Conservation (phyloP, 805 yeast genomes). For the Kodamaea laetipori region DNA sequence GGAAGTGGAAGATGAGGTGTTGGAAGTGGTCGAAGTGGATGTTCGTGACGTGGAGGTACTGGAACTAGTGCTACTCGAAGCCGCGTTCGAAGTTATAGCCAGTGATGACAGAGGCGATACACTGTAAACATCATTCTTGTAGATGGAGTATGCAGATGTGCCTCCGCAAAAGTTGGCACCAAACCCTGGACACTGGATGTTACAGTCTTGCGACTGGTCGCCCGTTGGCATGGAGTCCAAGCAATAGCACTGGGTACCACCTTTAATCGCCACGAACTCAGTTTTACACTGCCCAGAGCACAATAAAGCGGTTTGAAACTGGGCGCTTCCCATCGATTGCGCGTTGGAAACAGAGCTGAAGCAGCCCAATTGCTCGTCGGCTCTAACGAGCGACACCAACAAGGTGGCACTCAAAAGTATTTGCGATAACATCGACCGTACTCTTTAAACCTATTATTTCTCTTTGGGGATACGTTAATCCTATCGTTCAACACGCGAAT, state of each 20-base stretch:
- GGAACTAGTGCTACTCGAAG: conserved; percentile 15
- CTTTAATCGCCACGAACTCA: conserved; percentile 39
- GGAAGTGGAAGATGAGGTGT: conserved; percentile 6
- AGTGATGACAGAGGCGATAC: neutral
- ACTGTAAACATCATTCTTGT: conserved; percentile 8
- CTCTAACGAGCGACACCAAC: conserved; percentile 5
- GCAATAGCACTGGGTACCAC: conserved; percentile 44
- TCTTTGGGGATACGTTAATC: too few relatives aligned
- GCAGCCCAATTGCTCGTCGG: conserved; percentile 28
- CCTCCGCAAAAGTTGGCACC: conserved; percentile 43
- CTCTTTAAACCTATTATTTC: too few relatives aligned
- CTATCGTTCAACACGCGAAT: too few relatives aligned
- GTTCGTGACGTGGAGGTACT: conserved; percentile 2
- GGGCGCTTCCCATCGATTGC: conserved; percentile 23
- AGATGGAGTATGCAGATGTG: conserved; percentile 31
- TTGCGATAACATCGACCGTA: neutral
- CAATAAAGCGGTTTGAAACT: conserved; percentile 30
- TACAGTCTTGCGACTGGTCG: conserved; percentile 26
- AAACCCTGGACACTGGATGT: conserved; percentile 37
- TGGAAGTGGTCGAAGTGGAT: conserved; percentile 8
- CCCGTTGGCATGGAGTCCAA: conserved; percentile 34
- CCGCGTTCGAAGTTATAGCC: conserved; percentile 8
- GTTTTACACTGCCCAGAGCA: conserved; percentile 37
- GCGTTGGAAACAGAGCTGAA: conserved; percentile 29
- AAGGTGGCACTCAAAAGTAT: neutral